Conservation (phyloP, 2,329 filamentous ascomycete genomes). For the Sclerotinia trifoliorum region DNA sequence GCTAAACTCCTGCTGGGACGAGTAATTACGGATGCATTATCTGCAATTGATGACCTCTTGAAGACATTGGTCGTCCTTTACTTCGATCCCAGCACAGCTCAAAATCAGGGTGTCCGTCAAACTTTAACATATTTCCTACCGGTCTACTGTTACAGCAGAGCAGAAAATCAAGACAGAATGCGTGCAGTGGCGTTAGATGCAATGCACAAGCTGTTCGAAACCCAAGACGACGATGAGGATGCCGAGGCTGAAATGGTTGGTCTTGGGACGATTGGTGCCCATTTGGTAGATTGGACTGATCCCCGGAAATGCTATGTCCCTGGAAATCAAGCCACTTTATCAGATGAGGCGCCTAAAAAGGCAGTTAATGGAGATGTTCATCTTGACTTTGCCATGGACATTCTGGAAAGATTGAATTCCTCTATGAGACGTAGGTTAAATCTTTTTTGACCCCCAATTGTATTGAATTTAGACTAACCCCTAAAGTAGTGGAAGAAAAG, state of each 20-base stretch:
- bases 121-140: slow-evolving; percentile 91
- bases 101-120: slow-evolving; percentile 81
- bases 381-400: slow-evolving; percentile 71
- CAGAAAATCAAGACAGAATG: slow-evolving; percentile 83
- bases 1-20: slow-evolving; percentile 83
- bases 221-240: slow-evolving; percentile 71
- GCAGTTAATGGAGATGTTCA: slow-evolving; percentile 75
- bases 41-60: slow-evolving; percentile 70
- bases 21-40: slow-evolving; percentile 64
- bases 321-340: slow-evolving; percentile 44
- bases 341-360: slow-evolving; percentile 58
- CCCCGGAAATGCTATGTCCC: slow-evolving; percentile 71
- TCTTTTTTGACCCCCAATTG: neutral
- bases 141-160: slow-evolving; percentile 84
- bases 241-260: slow-evolving; percentile 78
- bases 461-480: slow-evolving; percentile 26
- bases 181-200: slow-evolving; percentile 69
- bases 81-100: slow-evolving; percentile 79
- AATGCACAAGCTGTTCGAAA: slow-evolving; percentile 70
- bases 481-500: slow-evolving; percentile 70
- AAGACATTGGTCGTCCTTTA: slow-evolving; percentile 82
- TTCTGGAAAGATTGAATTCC: slow-evolving; percentile 71
- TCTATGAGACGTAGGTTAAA: slow-evolving; percentile 61
- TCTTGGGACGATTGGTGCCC: slow-evolving; percentile 73
- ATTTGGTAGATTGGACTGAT: slow-evolving; percentile 93